Evolutionary conservation across 768 basidiomycete species (phyloP), one percentile per base, ranked within the genome.

Genomic region (Chiua virens): DNA sequence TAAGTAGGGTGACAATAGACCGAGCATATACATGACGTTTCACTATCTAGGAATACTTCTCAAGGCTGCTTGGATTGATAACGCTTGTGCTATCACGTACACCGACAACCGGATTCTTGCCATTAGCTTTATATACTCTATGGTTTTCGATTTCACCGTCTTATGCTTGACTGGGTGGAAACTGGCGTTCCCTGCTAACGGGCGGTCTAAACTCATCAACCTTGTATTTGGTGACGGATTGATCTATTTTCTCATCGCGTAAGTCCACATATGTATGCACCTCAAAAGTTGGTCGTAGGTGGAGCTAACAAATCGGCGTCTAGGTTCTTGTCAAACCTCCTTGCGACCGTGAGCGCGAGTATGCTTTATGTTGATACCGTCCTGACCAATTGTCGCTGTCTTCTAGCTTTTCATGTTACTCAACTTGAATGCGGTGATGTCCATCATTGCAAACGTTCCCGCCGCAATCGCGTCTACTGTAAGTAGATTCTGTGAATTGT

Each of bases 161-260:
- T 66, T 89, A 27, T 71, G 69, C 41, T 71, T 88, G 44, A 86
- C 84, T 22, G 81, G 76, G 11, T 79, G 71, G 67, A 89, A 88
- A 57, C 77, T 89, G 18, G 59, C 78, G 8, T 72, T 75, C 56
- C 67, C 69, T 22, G 57, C 73, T 18, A 73, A 67, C 41, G 79
- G 79, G 30, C 81, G 82, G 18, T 75, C 75, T 28, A 78, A 75
- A 34, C 79, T 89, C 20, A 79, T 85, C 42, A 76, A 68, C 42
- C 77, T 88, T 45, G 80, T 89, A 52, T 87, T 89, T 66, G 73
- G 73, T n/a, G 86, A 88, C 60, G 86, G 86, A 21, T 63, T 88
- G 43, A 83, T 87, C 42, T 88, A 83, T 71, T 88, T 87, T 63
- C 63, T 79, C 57, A 80, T 88, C 49, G 86, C 86, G 83, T 87